Conservation (phyloP, 257 asterid species). For the Cruciata laevipes region DNA sequence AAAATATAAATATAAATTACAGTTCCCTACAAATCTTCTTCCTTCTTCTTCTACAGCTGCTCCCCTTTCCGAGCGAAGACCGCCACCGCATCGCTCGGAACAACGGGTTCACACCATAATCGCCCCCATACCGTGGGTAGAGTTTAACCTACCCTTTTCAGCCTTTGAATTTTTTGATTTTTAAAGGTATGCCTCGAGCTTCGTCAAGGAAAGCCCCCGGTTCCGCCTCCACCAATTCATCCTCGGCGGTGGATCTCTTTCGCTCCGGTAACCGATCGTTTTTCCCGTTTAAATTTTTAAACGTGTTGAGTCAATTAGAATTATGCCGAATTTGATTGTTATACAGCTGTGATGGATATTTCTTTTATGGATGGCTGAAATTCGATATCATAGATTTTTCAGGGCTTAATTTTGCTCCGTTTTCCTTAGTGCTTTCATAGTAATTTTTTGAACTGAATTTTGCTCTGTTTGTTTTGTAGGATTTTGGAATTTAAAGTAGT, state of each 20-base stretch:
- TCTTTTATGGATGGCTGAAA: neutral
- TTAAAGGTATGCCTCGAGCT: slow-evolving; percentile 58
- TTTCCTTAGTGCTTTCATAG: too few species aligned
- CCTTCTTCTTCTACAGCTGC: neutral
- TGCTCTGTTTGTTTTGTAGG: neutral
- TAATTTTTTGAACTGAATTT: neutral
- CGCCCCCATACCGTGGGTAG: neutral
- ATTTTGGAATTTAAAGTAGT: neutral
- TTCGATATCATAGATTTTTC: neutral
- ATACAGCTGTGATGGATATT: neutral
- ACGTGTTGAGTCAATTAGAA: neutral
- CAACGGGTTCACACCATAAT: neutral
- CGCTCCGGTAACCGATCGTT: slow-evolving; percentile 54
- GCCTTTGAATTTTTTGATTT: neutral
- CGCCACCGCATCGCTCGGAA: slow-evolving; percentile 1
- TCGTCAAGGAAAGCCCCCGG: slow-evolving; percentile 56
- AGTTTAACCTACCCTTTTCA: neutral
- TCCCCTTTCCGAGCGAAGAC: slow-evolving; percentile 1
- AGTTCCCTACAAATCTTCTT: neutral
- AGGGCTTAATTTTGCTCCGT: slow-evolving; percentile 4
- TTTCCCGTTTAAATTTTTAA: too few species aligned
- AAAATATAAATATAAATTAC: neutral
- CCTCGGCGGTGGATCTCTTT: slow-evolving; percentile 52
- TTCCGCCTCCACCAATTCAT: slow-evolving; percentile 51
- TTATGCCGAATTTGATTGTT: neutral